Evolutionary conservation across 2,329 filamentous ascomycete species (phyloP).

Genomic region (Sphaerostilbella broomeana): DNA sequence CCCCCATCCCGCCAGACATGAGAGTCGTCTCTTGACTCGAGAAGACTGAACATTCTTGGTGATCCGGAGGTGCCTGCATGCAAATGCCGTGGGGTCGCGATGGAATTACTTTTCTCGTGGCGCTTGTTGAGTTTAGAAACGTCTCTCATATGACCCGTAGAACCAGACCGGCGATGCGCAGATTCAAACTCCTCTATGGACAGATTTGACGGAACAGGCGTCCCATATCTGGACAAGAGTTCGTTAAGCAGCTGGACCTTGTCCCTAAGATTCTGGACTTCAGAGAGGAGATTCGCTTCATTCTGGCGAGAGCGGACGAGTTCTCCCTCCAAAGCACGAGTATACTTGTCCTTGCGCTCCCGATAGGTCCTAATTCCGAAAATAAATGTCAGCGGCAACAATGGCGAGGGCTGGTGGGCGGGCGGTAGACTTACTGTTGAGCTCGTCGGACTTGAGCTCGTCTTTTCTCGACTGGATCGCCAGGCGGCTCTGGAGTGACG

Average conservation of each 20-base stretch:
- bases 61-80: no score
- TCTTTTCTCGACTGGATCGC: slow-evolving; percentile 21
- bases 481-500: slow-evolving; percentile 19
- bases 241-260: slow-evolving; percentile 15
- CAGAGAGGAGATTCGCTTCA: slow-evolving; percentile 18
- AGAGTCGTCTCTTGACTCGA: no score
- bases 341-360: slow-evolving; percentile 24
- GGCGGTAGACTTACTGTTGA: slow-evolving; percentile 23
- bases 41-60: no score
- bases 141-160: no score
- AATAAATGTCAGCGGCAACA: neutral
- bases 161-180: no score
- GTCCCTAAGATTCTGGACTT: slow-evolving; percentile 15
- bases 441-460: slow-evolving; percentile 24
- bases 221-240: slow-evolving; percentile 16
- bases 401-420: neutral
- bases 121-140: no score
- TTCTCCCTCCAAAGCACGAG: slow-evolving; percentile 23
- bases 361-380: slow-evolving; percentile 22
- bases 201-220: slow-evolving; percentile 3
- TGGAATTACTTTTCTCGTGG: no score
- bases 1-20: no score
- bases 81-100: no score
- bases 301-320: slow-evolving; percentile 15
- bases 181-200: neutral